Evolutionary conservation across 495 filamentous ascomycete species (phyloP).

Genomic region (Aspergillus heteromorphus): DNA sequence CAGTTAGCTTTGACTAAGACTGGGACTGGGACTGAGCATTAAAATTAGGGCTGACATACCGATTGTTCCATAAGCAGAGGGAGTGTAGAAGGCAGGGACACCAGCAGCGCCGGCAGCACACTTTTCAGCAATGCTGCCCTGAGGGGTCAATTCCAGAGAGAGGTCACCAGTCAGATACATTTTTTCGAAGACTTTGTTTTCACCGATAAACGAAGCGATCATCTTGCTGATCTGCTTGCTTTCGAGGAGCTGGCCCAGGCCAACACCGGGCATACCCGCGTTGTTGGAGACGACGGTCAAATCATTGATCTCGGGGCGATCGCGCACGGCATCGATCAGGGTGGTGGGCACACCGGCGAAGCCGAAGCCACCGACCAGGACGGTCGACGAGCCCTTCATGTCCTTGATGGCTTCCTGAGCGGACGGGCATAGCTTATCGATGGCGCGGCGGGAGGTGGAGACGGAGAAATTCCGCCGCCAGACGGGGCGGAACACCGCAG

Average conservation of each 20-base stretch:
- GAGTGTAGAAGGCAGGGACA: slow-evolving; percentile 87
- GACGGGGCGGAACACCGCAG: slow-evolving; percentile 31
- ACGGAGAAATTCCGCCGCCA: slow-evolving; percentile 58
- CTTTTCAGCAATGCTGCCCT: slow-evolving; percentile 82
- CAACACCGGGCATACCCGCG: slow-evolving; percentile 70
- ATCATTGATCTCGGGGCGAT: slow-evolving; percentile 63
- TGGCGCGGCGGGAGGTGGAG: slow-evolving; percentile 55
- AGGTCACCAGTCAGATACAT: slow-evolving; percentile 81
- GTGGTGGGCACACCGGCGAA: slow-evolving; percentile 83
- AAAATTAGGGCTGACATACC: too few species aligned
- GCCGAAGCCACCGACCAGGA: slow-evolving; percentile 79
- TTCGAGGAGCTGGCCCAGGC: slow-evolving; percentile 70
- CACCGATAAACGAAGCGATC: slow-evolving; percentile 83
- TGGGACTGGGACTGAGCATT: not conserved
- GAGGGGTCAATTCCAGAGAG: slow-evolving; percentile 78
- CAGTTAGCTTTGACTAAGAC: not conserved
- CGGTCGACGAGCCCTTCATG: slow-evolving; percentile 63
- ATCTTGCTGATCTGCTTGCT: slow-evolving; percentile 80
- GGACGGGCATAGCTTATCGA: slow-evolving; percentile 73
- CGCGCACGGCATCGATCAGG: slow-evolving; percentile 70
- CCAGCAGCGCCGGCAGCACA: slow-evolving; percentile 79
- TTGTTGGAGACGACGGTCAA: slow-evolving; percentile 89
- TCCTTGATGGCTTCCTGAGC: slow-evolving; percentile 66
- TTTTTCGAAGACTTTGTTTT: slow-evolving; percentile 83
- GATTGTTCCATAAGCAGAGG: slow-evolving; percentile 77